Evolutionary conservation across 163 green algal species (phyloP), one percentile per base, ranked within the genome.

Genomic region (Scenedesmus sp.): DNA sequence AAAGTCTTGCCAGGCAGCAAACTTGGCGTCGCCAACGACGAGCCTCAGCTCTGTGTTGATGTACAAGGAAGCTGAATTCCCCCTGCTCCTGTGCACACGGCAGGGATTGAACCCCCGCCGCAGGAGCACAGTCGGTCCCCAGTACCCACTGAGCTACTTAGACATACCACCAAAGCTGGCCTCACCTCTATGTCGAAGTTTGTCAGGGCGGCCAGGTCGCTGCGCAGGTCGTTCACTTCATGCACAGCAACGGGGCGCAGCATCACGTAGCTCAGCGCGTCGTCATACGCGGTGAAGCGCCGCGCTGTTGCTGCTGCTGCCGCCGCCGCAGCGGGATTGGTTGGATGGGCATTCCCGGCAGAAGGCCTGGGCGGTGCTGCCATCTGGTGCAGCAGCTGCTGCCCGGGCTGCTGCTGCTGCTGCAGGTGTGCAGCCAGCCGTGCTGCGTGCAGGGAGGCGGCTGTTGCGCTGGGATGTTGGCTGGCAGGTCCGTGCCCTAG

Each of bases 121-220:
- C n/a, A n/a, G n/a, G n/a, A n/a, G n/a, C n/a, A n/a, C n/a, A n/a
- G n/a, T n/a, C n/a, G n/a, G n/a, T n/a, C n/a, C n/a, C n/a, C n/a
- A n/a, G n/a, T n/a, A n/a, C n/a, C n/a, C n/a, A n/a, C n/a, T n/a
- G n/a, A n/a, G n/a, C n/a, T n/a, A n/a, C n/a, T n/a, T n/a, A n/a
- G n/a, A n/a, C n/a, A n/a, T n/a, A n/a, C n/a, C n/a, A n/a, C n/a
- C n/a, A n/a, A n/a, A n/a, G n/a, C n/a, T n/a, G 56, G 22, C 7
- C 83, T n/a, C 24, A 90, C 85, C 46, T 90, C 68, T 42, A 90
- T 56, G 59, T 90, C 85, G 85, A 90, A 90, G 46, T 78, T 72
- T 0, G 70, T 83, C 12, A 90, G 70, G 3, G 70, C 70, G 2
- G 37, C 68, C 46, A 90, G 33, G 26, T 85, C 78, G 18, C n/a